phyloP scores from a whole-genome alignment of 805 yeast genomes.

The Cyberlindnera galapagoensis region DNA sequence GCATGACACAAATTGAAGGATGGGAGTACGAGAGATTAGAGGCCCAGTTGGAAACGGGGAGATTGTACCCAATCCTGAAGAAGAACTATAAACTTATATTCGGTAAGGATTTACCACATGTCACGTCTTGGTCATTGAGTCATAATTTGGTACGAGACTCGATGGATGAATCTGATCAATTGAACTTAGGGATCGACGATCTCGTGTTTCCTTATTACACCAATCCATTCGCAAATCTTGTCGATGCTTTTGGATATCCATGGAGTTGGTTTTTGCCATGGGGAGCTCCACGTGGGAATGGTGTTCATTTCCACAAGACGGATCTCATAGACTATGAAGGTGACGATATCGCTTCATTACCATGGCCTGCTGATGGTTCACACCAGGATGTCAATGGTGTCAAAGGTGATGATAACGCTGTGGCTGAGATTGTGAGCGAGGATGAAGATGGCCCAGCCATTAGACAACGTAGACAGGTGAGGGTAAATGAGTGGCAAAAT shows the following conservation, averaged over 20 bases:
- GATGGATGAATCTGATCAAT: slow-evolving; percentile 11
- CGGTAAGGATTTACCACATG: slow-evolving; percentile 16
- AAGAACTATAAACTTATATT: slow-evolving; percentile 31
- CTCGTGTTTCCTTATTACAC: slow-evolving; percentile 81
- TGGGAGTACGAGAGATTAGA: slow-evolving; percentile 90
- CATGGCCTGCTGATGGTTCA: slow-evolving; percentile 94
- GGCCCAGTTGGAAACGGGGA: slow-evolving; percentile 49
- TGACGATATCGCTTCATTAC: slow-evolving; percentile 57
- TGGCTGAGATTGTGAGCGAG: too few relatives aligned
- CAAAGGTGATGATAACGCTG: slow-evolving; percentile 16
- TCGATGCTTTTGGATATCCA: slow-evolving; percentile 50
- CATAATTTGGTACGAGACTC: slow-evolving; percentile 9
- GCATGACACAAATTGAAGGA: slow-evolving; percentile 83
- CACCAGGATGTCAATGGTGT: slow-evolving; percentile 28
- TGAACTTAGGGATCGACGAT: slow-evolving; percentile 48
- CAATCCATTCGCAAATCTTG: slow-evolving; percentile 50
- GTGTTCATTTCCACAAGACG: slow-evolving; percentile 49
- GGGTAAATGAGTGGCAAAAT: slow-evolving; percentile 58
- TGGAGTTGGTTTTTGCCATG: slow-evolving; percentile 68
- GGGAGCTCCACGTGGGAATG: slow-evolving; percentile 56
- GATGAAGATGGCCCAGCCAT: too few relatives aligned
- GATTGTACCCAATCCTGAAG: slow-evolving; percentile 45
- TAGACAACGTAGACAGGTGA: too few relatives aligned
- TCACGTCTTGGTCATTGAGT: slow-evolving; percentile 18
- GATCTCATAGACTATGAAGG: slow-evolving; percentile 41